Conservation (phyloP, 441 rosid genomes). For the Gossypium aridum region DNA sequence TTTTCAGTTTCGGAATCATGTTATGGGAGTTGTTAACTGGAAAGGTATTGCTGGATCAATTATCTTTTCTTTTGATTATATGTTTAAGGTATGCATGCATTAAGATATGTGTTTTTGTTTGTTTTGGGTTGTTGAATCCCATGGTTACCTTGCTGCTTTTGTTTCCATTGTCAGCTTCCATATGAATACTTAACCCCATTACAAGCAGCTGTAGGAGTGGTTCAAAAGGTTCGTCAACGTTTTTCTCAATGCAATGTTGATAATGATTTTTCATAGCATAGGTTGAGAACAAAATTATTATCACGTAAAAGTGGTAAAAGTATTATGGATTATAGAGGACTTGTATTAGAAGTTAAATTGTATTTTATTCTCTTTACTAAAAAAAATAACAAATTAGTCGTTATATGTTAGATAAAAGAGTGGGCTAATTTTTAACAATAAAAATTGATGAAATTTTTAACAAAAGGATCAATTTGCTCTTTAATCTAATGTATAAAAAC, state of each 20-base stretch:
- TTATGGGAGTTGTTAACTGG: conserved; percentile 46
- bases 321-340: too few species aligned
- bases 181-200: conserved; percentile 39
- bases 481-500: too few species aligned
- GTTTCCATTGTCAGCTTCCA: conserved; percentile 35
- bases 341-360: too few species aligned
- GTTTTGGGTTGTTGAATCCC: background rate
- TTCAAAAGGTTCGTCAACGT: conserved; percentile 32
- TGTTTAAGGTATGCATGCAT: background rate
- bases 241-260: background rate
- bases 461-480: too few species aligned
- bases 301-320: background rate
- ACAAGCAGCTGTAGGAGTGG: conserved; percentile 49
- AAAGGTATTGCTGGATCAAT: conserved; percentile 23
- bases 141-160: background rate
- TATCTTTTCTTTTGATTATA: too few species aligned
- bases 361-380: too few species aligned
- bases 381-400: too few species aligned
- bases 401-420: too few species aligned
- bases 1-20: conserved; percentile 44
- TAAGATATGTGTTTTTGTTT: background rate
- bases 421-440: too few species aligned
- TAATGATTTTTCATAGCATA: background rate
- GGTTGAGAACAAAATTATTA: background rate
- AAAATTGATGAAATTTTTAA: too few species aligned